Evolutionary conservation across 495 filamentous ascomycete species (phyloP), one percentile per base, ranked within the genome.

Genomic region (Tuber brumale): DNA sequence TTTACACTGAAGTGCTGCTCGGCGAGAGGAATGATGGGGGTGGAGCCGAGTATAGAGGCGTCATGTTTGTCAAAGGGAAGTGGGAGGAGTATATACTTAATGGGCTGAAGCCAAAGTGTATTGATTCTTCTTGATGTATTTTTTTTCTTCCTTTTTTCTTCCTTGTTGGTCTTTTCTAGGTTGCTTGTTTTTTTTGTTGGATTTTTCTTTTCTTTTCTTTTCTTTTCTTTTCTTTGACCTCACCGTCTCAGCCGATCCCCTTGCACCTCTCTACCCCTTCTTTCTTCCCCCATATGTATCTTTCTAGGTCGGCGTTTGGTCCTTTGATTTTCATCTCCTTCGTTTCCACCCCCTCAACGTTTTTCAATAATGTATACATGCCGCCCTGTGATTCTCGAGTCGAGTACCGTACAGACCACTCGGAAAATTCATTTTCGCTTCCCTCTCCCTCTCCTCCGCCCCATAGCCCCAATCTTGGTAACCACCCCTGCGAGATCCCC

Each of bases 1-100:
- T 82, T 31, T 83, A 83, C 41, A 82, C 81, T 16, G 81, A 82
- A 70, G 74, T 82, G 3, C 44, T 83, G 6, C 77, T 82, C 10
- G 78, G 81, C 0, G 81, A 80, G 57, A 80, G 74, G 74, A 80
- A 82, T 35, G 78, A 82, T 23, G 69, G 77, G 1, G 61, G 61
- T 12, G 78, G 80, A 1, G 70, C 74, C 14, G 80, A 82, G 76
- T 82, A 82, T 46, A 75, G 74, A 8, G 51, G 74, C 3, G 80
- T 82, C 37, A 70, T 82, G 45, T 82, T 79, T 71, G 80, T 79
- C 12, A 81, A 81, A 46, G 41, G 72, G 57, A 57, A 75, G 35
- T 82, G 80, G 80, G 80, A 79, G 35, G 72, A 75, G 44, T 82
- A 76, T 72, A 73, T 80, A 2, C 70, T 80, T 19, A 66, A 73